A percentile compares a stretch with the other conserved stretches of the same genome.
phyloP scores from a whole-genome alignment of 768 basidiomycete species.

The Leccinum arenicola region DNA sequence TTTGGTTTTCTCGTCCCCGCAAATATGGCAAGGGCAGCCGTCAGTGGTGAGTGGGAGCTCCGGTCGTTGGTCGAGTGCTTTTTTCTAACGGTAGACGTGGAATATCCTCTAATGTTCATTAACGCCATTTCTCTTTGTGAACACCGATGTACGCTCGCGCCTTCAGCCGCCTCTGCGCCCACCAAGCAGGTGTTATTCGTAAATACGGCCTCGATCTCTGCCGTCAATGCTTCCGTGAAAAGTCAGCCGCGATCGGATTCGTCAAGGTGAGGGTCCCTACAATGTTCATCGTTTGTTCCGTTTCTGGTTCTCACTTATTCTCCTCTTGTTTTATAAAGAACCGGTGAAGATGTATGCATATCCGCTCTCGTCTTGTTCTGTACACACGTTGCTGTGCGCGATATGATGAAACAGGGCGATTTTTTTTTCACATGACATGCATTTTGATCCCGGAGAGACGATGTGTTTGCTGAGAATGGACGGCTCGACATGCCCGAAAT shows the following conservation, averaged over 20 bases:
- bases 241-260: slow-evolving; percentile 90
- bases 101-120: background rate
- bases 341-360: slow-evolving; percentile 38
- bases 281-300: background rate
- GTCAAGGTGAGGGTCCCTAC: slow-evolving; percentile 66
- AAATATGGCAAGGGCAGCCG: slow-evolving; percentile 95
- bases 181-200: slow-evolving; percentile 97
- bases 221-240: slow-evolving; percentile 98
- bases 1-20: slow-evolving; percentile 96
- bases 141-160: background rate
- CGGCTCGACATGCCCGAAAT: background rate
- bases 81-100: background rate
- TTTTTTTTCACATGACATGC: background rate
- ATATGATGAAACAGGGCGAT: slow-evolving; percentile 16
- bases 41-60: slow-evolving; percentile 67
- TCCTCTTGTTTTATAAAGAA: slow-evolving; percentile 29
- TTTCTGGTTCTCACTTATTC: background rate
- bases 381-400: background rate
- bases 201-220: slow-evolving; percentile 97
- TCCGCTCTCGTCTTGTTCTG: background rate
- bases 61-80: background rate
- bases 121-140: background rate
- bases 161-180: slow-evolving; percentile 87
- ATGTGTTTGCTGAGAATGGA: background rate
- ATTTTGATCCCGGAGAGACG: background rate